Evolutionary conservation across 2,329 filamentous ascomycete genomes (phyloP).

Genomic region (Colletotrichum echinochloae): DNA sequence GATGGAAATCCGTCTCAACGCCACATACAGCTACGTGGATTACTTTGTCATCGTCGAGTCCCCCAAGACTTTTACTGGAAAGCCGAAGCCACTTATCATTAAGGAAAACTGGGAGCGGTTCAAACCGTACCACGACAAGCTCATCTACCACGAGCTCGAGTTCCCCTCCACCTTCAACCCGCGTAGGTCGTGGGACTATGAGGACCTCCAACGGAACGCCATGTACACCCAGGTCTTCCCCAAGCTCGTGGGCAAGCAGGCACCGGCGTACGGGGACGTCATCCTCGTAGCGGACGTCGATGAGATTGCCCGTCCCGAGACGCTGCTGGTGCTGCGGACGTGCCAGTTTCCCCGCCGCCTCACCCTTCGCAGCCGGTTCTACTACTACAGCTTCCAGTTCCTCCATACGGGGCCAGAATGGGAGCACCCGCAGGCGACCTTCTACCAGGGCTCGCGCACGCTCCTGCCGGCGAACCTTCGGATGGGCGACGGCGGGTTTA

Average conservation of each 20-base stretch:
- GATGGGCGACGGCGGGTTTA: conserved; percentile 46
- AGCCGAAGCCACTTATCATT: conserved; percentile 65
- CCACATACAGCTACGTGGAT: conserved; percentile 69
- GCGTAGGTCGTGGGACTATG: conserved; percentile 59
- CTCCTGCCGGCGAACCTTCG: conserved; percentile 67
- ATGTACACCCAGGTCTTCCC: conserved; percentile 69
- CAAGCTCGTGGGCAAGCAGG: conserved; percentile 53
- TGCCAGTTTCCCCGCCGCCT: conserved; percentile 66
- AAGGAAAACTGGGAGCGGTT: conserved; percentile 66
- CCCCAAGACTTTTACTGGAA: conserved; percentile 67
- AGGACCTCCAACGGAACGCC: conserved; percentile 67
- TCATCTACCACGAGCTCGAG: conserved; percentile 63
- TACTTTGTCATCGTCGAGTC: conserved; percentile 75
- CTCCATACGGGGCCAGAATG: conserved; percentile 58
- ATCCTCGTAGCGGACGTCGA: conserved; percentile 71
- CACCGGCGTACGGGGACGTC: conserved; percentile 63
- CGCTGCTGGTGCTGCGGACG: conserved; percentile 60
- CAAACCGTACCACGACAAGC: conserved; percentile 66
- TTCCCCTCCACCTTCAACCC: conserved; percentile 28
- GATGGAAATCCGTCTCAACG: conserved; percentile 73
- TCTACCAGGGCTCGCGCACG: conserved; percentile 58
- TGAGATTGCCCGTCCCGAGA: conserved; percentile 67
- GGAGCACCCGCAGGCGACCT: conserved; percentile 71
- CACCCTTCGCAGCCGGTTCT: conserved; percentile 64
- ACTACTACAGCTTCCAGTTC: conserved; percentile 70